A percentile compares a stretch with the other conserved stretches of the same genome.
Conservation (phyloP, 305 asterid genomes). For the Fraxinus sp. region DNA sequence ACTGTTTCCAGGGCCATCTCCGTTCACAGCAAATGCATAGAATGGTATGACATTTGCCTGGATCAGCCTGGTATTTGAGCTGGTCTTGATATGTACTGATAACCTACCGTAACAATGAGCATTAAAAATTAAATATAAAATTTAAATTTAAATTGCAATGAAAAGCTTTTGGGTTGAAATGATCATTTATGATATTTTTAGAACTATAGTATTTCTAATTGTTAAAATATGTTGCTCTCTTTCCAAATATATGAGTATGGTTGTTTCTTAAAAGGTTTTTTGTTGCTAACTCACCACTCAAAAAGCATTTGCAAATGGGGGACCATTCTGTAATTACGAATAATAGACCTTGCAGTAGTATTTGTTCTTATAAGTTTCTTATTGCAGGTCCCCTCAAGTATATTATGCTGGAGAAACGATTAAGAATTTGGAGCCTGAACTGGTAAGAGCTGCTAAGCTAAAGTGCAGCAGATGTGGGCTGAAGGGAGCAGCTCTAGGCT, state of each 20-base stretch:
- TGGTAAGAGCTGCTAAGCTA: constrained; percentile 87
- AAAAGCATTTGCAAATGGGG: background rate
- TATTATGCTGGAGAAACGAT: constrained; percentile 63
- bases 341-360: background rate
- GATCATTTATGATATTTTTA: background rate
- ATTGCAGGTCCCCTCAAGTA: constrained; percentile 80
- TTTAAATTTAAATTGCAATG: background rate
- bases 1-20: constrained; percentile 47
- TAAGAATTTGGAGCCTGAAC: constrained; percentile 74
- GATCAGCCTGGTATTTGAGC: background rate
- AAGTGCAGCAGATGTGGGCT: constrained; percentile 83
- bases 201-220: background rate
- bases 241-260: constrained; percentile 36
- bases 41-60: constrained; percentile 54
- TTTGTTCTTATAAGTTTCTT: background rate
- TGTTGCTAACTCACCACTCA: background rate
- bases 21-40: constrained; percentile 80
- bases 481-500: constrained; percentile 97
- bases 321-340: background rate
- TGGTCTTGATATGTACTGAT: background rate
- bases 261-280: background rate
- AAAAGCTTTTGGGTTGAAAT: background rate
- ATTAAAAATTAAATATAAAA: background rate
- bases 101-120: background rate
- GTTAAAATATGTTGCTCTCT: background rate